Percentiles rank a stretch among this genome's conserved stretches.
Conservation (phyloP, 345 rosid genomes). For the Populus alba region DNA sequence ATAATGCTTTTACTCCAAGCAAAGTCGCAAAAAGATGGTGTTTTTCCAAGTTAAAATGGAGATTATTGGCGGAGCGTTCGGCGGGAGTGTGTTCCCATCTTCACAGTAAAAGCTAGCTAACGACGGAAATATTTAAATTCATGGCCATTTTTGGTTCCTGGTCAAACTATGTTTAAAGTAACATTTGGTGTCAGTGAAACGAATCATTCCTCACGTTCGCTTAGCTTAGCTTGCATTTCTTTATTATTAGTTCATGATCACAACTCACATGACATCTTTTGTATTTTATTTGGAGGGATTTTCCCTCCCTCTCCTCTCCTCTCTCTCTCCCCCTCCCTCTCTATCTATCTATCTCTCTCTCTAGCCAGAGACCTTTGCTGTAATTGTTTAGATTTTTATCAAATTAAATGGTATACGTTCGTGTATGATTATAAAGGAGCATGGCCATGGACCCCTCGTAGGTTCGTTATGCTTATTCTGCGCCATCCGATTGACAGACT, state of each 20-base stretch:
- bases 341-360: not conserved
- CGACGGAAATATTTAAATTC: not conserved
- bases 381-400: not conserved
- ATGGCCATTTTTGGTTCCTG: not conserved
- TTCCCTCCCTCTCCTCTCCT: not conserved
- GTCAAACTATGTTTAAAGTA: constrained; percentile 22
- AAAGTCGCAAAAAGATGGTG: not conserved
- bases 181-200: constrained; percentile 16
- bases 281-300: not conserved
- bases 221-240: constrained; percentile 4
- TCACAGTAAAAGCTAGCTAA: not conserved
- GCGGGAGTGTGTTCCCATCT: constrained; percentile 18
- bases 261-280: constrained; percentile 25
- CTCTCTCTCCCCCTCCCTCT: not conserved
- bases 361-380: constrained; percentile 16
- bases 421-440: not conserved
- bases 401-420: constrained; percentile 9
- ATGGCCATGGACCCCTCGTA: not conserved
- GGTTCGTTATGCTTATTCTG: not conserved
- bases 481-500: not conserved
- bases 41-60: not conserved
- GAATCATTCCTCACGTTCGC: constrained; percentile 47
- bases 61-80: constrained; percentile 28
- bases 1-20: constrained; percentile 11
- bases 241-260: constrained; percentile 28